Conservation (phyloP, 2,329 filamentous ascomycete genomes). For the Fonsecaea multimorphosa region DNA sequence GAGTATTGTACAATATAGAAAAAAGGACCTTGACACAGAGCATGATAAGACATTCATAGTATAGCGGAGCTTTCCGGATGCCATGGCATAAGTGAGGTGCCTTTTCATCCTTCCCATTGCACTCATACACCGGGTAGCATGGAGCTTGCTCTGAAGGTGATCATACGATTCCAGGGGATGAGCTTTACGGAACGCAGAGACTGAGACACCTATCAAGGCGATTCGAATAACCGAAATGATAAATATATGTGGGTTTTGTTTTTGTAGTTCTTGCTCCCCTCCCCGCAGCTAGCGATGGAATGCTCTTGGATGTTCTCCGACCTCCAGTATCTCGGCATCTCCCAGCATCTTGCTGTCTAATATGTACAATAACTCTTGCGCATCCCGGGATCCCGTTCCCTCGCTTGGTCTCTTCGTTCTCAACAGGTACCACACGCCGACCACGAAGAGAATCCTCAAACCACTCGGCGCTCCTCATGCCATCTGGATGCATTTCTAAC, state of each 20-base stretch:
- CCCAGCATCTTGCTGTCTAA: slow-evolving; percentile 31
- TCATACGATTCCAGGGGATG: not conserved
- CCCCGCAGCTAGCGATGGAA: not conserved
- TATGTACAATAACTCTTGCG: slow-evolving; percentile 32
- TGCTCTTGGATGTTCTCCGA: not conserved
- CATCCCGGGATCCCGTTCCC: not conserved
- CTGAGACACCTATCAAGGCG: not conserved
- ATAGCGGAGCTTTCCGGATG: too few species aligned
- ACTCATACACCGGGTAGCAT: too few species aligned
- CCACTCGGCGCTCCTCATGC: not conserved
- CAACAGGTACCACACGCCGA: not conserved
- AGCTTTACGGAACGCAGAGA: not conserved
- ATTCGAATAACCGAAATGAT: not conserved
- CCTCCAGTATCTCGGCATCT: slow-evolving; percentile 1
- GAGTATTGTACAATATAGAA: not conserved
- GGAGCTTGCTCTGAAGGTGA: too few species aligned
- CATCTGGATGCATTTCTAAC: slow-evolving; percentile 64
- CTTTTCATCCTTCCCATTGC: too few species aligned
- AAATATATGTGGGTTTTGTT: slow-evolving; percentile 6
- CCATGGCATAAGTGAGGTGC: too few species aligned
- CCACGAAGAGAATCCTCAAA: not conserved
- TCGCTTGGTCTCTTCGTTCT: not conserved
- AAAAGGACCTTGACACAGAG: too few species aligned
- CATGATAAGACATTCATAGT: too few species aligned
- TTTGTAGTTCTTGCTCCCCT: not conserved